Evolutionary conservation across 1,284 basidiomycete genomes (phyloP).

Genomic region (Papiliotrema flavescens): DNA sequence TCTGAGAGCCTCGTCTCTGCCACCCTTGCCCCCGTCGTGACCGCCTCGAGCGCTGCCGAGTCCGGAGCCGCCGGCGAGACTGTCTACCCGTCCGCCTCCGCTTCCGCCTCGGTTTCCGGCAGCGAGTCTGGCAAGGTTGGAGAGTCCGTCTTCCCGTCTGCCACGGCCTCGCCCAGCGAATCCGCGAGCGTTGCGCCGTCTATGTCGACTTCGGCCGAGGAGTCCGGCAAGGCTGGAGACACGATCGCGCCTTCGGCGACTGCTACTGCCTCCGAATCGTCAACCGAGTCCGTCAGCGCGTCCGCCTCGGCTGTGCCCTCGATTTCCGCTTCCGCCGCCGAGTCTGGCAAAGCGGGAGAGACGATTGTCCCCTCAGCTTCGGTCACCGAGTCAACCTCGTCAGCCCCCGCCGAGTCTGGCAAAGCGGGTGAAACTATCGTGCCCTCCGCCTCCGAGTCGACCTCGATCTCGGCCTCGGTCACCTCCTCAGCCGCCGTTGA

Average conservation of each 20-base stretch:
- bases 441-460: background rate
- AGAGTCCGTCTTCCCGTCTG: background rate
- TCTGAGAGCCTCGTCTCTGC: background rate
- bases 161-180: conserved; percentile 3
- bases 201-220: background rate
- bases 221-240: background rate
- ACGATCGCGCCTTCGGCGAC: background rate
- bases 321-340: background rate
- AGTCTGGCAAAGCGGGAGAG: background rate
- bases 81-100: conserved; percentile 2
- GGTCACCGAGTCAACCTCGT: background rate
- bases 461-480: background rate
- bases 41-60: background rate
- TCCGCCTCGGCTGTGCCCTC: conserved; percentile 1
- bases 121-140: background rate
- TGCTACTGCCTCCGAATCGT: background rate
- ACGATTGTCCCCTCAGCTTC: conserved; percentile 1
- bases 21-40: background rate
- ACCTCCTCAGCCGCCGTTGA: background rate
- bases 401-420: conserved; percentile 1
- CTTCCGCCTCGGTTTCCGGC: conserved; percentile 4
- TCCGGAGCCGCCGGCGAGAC: background rate
- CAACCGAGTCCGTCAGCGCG: conserved; percentile 1
- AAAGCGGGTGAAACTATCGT: conserved; percentile 1
- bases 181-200: background rate